Evolutionary conservation across 345 rosid species (phyloP).

Genomic region (Cardamine resedifolia): DNA sequence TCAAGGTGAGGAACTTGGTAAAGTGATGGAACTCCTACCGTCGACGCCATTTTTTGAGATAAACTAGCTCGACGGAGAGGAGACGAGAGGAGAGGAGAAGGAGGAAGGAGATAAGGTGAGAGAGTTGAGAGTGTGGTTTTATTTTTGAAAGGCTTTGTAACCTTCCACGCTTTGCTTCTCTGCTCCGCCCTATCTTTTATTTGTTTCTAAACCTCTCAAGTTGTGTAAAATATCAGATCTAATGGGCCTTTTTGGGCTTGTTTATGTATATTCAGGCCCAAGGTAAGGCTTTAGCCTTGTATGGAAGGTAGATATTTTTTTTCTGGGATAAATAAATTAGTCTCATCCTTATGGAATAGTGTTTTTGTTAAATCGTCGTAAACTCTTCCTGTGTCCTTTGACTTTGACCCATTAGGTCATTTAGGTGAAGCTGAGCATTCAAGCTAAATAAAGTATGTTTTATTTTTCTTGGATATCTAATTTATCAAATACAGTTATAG

Average conservation of each 20-base stretch:
- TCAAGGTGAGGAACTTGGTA: slow-evolving; percentile 50
- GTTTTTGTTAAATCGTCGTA: neutral
- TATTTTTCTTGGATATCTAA: neutral
- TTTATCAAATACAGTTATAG: no score
- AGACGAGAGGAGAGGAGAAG: neutral
- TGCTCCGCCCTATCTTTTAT: slow-evolving; percentile 37
- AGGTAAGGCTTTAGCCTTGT: neutral
- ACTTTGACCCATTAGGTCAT: no score
- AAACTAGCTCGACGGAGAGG: slow-evolving; percentile 8
- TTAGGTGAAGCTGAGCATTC: no score
- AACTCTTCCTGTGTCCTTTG: no score
- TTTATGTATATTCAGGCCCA: neutral
- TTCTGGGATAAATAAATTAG: neutral
- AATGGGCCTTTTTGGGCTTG: slow-evolving; percentile 14
- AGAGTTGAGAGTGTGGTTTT: slow-evolving; percentile 11
- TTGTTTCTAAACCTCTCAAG: slow-evolving; percentile 10
- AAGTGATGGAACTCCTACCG: slow-evolving; percentile 45
- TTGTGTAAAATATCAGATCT: slow-evolving; percentile 22
- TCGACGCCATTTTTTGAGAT: slow-evolving; percentile 45
- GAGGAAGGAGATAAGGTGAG: slow-evolving; percentile 25
- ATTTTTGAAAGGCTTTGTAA: slow-evolving; percentile 38
- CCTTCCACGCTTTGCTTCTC: slow-evolving; percentile 41
- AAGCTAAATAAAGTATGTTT: neutral
- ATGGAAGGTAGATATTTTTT: neutral
- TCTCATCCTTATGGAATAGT: no score